Conservation (phyloP, 2,329 filamentous ascomycete species). For the Colletotrichum tofieldiae region DNA sequence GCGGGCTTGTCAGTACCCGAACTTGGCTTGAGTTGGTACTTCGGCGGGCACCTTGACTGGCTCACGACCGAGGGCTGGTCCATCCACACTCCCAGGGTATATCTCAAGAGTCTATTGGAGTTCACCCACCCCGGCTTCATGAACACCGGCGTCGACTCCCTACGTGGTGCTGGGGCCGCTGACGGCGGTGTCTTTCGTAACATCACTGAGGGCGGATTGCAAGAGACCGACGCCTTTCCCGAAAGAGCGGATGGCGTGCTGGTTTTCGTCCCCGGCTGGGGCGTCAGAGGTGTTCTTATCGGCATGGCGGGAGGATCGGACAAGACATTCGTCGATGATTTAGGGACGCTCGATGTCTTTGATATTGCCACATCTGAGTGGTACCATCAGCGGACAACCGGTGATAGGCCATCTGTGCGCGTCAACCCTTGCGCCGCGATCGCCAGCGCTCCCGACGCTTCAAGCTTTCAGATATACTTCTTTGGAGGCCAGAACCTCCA, state of each 20-base stretch:
- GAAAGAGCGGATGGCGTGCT: conserved; percentile 82
- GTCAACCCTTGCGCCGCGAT: conserved; percentile 82
- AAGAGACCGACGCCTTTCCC: conserved; percentile 71
- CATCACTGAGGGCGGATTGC: conserved; percentile 80
- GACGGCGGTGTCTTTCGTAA: conserved; percentile 78
- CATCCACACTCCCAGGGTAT: conserved; percentile 74
- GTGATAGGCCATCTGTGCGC: conserved; percentile 73
- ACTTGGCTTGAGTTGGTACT: conserved; percentile 82
- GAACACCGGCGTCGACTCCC: conserved; percentile 73
- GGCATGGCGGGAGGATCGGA: conserved; percentile 82
- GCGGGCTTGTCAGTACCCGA: conserved; percentile 80
- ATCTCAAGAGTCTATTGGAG: conserved; percentile 82
- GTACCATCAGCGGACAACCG: conserved; percentile 82
- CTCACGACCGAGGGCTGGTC: conserved; percentile 76
- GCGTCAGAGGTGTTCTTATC: conserved; percentile 78
- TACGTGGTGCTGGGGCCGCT: conserved; percentile 71
- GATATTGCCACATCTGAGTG: conserved; percentile 80
- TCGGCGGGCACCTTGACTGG: conserved; percentile 81
- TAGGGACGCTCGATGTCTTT: conserved; percentile 77
- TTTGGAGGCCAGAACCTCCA: conserved; percentile 83
- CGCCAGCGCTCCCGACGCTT: conserved; percentile 79
- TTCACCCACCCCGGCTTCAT: conserved; percentile 81
- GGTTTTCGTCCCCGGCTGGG: conserved; percentile 83
- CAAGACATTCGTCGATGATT: conserved; percentile 73
- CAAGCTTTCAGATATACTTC: conserved; percentile 84